These are phyloP conservation scores for Russula dissimulans DNA, from an alignment of 768 basidiomycete species.

Conservation along the genomic window DNA sequence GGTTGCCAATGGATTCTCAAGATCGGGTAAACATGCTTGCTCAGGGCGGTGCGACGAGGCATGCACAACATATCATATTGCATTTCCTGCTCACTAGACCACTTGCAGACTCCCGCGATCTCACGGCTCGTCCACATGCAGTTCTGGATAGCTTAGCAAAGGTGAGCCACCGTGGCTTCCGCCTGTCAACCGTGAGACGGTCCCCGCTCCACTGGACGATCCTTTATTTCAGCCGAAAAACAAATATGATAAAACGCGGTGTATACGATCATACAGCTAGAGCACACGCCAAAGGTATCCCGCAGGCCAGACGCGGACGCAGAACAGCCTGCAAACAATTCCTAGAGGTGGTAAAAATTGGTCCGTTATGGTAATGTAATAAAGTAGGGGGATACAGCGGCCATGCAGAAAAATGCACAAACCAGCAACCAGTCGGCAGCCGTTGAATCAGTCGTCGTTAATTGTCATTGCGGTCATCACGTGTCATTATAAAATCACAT, in stretches of 20 bases:
- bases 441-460: slow-evolving; percentile 9
- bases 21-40: slow-evolving; percentile 1
- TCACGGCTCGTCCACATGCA: neutral
- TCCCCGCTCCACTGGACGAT: neutral
- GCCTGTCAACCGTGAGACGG: slow-evolving; percentile 3
- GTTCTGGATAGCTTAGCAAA: neutral
- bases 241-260: slow-evolving; percentile 10
- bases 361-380: slow-evolving; percentile 12
- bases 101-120: slow-evolving; percentile 1
- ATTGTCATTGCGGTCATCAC: slow-evolving; percentile 10
- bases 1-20: neutral
- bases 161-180: slow-evolving; percentile 5
- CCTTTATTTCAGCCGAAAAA: slow-evolving; percentile 9
- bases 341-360: neutral
- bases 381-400: slow-evolving; percentile 10
- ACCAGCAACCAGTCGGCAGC: neutral
- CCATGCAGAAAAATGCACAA: slow-evolving; percentile 9
- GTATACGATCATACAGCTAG: slow-evolving; percentile 5
- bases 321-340: neutral
- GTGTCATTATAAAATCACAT: slow-evolving; percentile 39
- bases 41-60: neutral
- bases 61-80: neutral
- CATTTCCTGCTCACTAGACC: neutral
- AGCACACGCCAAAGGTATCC: slow-evolving; percentile 3
- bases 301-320: neutral